A percentile compares a stretch with the other conserved stretches of the same genome.
Evolutionary conservation across 345 rosid species (phyloP).

Genomic region (Eutrema yunnanense): DNA sequence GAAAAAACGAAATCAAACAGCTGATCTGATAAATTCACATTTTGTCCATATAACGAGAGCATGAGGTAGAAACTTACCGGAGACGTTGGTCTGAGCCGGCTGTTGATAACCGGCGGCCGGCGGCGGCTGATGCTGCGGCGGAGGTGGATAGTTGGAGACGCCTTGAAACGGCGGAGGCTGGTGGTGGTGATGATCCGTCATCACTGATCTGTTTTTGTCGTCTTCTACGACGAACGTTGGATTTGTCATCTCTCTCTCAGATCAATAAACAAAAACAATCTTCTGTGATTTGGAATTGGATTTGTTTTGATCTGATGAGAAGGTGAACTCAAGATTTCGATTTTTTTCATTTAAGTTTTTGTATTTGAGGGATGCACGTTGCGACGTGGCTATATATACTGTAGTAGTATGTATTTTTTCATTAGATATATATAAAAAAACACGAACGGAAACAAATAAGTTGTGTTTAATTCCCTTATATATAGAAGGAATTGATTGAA

Average conservation of each 20-base stretch:
- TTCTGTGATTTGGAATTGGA: background rate
- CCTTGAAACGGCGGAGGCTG: conserved; percentile 25
- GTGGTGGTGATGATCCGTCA: conserved; percentile 13
- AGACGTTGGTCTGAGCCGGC: conserved; percentile 25
- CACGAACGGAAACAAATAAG: too few relatives aligned
- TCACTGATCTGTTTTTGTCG: conserved; percentile 20
- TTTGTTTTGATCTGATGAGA: conserved; percentile 4
- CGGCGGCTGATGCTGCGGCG: conserved; percentile 11
- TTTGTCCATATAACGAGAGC: background rate
- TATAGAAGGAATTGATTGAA: too few relatives aligned
- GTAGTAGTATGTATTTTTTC: too few relatives aligned
- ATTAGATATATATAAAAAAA: too few relatives aligned
- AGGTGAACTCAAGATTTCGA: background rate
- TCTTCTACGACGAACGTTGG: background rate
- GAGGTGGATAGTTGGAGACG: conserved; percentile 22
- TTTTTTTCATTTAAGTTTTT: background rate
- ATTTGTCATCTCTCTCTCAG: conserved; percentile 22
- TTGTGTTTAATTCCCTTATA: too few relatives aligned
- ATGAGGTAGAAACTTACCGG: background rate
- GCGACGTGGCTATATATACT: background rate
- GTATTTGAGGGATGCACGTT: background rate
- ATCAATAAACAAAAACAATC: conserved; percentile 3
- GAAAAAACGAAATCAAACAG: background rate
- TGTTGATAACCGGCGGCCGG: conserved; percentile 18
- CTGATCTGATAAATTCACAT: background rate